Evolutionary conservation across 208 protist species (phyloP).

Genomic region (Angomonas ambiguus): DNA sequence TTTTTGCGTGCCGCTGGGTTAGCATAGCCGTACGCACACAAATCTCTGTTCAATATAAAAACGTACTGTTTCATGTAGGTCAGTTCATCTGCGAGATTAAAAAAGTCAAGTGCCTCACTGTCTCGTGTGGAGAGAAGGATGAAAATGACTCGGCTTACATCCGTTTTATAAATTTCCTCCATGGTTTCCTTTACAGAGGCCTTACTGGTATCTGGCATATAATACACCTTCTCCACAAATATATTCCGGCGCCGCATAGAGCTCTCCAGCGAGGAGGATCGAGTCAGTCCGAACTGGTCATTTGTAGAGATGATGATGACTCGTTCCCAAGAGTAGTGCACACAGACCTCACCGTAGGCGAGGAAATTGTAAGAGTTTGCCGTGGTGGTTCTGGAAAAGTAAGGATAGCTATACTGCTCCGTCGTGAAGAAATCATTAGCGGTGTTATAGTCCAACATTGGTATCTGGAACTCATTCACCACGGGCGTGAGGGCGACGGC

Average conservation of each 20-base stretch:
- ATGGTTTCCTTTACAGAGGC: conserved; percentile 34
- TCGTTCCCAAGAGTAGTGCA: conserved; percentile 76
- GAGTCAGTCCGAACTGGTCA: conserved; percentile 54
- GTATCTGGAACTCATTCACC: conserved; percentile 70
- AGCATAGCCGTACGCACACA: conserved; percentile 53
- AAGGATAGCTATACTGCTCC: conserved; percentile 56
- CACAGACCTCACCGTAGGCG: conserved; percentile 57
- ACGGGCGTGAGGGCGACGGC: conserved; percentile 60
- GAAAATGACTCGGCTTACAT: conserved; percentile 66
- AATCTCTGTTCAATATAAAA: conserved; percentile 56
- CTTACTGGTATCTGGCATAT: conserved; percentile 25
- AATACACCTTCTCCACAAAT: conserved; percentile 64
- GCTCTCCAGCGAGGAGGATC: conserved; percentile 30
- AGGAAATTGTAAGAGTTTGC: conserved; percentile 41
- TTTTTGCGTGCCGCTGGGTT: conserved; percentile 35
- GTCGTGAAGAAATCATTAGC: conserved; percentile 54
- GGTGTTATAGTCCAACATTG: conserved; percentile 74
- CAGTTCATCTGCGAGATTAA: conserved; percentile 43
- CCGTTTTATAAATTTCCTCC: conserved; percentile 56
- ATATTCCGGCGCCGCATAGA: conserved; percentile 62
- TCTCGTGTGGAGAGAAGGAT: conserved; percentile 38
- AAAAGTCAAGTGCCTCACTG: conserved; percentile 54
- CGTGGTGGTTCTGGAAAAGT: conserved; percentile 72
- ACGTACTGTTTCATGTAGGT: conserved; percentile 73
- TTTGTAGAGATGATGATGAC: conserved; percentile 64